These are phyloP conservation scores for Penstemon barbatus DNA, from an alignment of 257 asterid species.

Conservation along the genomic window DNA sequence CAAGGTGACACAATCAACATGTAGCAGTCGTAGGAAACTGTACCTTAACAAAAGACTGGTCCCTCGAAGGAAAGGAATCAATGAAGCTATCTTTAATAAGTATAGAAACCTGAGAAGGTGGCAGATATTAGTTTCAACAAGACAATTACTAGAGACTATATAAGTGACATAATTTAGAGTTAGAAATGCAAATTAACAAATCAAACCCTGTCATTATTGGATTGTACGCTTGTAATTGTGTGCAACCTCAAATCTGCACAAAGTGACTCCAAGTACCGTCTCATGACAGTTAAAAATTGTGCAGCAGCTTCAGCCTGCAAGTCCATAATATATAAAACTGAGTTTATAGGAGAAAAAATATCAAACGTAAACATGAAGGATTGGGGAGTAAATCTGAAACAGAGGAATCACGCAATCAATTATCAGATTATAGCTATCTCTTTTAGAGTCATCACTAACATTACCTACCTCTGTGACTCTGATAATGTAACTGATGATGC, in stretches of 20 bases:
- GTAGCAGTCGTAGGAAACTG: not conserved
- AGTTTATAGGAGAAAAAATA: not conserved
- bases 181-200: conserved; percentile 12
- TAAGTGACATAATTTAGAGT: not conserved
- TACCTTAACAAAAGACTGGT: conserved; percentile 81
- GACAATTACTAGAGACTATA: conserved; percentile 1
- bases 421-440: too few relatives aligned
- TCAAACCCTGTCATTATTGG: conserved; percentile 71
- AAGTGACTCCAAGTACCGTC: conserved; percentile 70
- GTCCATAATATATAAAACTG: conserved; percentile 14
- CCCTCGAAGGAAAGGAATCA: conserved; percentile 65
- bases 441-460: too few relatives aligned
- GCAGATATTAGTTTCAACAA: conserved; percentile 25
- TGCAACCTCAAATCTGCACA: conserved; percentile 79
- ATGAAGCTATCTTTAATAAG: conserved; percentile 85
- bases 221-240: conserved; percentile 79
- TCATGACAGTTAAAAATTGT: conserved; percentile 55
- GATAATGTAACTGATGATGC: too few relatives aligned
- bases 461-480: too few relatives aligned
- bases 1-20: conserved; percentile 4
- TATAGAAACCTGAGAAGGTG: conserved; percentile 67
- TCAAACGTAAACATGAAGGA: not conserved
- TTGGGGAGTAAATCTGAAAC: not conserved
- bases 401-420: conserved; percentile 6
- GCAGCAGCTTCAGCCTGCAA: conserved; percentile 80